Percentiles rank a stretch among this genome's conserved stretches.
These are phyloP conservation scores for Trichoderma brevicompactum DNA, from an alignment of 2,329 filamentous ascomycete genomes.

Conservation along the genomic window DNA sequence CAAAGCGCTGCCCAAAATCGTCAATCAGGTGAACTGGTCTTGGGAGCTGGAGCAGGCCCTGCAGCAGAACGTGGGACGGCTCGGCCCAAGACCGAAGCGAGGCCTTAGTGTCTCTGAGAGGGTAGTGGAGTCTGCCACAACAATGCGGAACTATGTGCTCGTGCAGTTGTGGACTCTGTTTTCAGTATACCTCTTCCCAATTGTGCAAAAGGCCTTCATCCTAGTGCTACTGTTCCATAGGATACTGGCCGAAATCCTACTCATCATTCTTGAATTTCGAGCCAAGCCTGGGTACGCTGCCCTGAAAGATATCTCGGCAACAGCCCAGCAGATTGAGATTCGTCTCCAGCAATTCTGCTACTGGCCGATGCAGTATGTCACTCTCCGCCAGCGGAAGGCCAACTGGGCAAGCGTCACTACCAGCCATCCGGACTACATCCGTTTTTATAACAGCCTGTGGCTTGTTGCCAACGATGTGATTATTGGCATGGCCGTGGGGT, in stretches of 20 bases:
- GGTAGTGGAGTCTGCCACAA: conserved; percentile 90
- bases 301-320: conserved; percentile 93
- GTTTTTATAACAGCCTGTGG: conserved; percentile 99
- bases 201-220: conserved; percentile 75
- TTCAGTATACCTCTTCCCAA: conserved; percentile 76
- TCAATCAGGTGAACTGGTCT: conserved; percentile 95
- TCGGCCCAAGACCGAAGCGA: conserved; percentile 80
- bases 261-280: conserved; percentile 84
- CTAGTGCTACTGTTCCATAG: conserved; percentile 78
- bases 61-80: conserved; percentile 85
- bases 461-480: conserved; percentile 98
- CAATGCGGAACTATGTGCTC: conserved; percentile 76
- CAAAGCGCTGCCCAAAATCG: conserved; percentile 74
- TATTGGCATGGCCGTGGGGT: conserved; percentile 93
- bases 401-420: conserved; percentile 96
- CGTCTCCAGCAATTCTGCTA: conserved; percentile 98
- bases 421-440: conserved; percentile 95
- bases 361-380: conserved; percentile 96
- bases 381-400: conserved; percentile 82
- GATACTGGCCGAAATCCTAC: conserved; percentile 75
- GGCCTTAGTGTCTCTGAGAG: conserved; percentile 91
- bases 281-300: conserved; percentile 77
- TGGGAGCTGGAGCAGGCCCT: conserved; percentile 85
- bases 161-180: conserved; percentile 72
- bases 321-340: conserved; percentile 96